phyloP scores from a whole-genome alignment of 2,329 filamentous ascomycete species.

The Zelopaecilomyces penicillatus region DNA sequence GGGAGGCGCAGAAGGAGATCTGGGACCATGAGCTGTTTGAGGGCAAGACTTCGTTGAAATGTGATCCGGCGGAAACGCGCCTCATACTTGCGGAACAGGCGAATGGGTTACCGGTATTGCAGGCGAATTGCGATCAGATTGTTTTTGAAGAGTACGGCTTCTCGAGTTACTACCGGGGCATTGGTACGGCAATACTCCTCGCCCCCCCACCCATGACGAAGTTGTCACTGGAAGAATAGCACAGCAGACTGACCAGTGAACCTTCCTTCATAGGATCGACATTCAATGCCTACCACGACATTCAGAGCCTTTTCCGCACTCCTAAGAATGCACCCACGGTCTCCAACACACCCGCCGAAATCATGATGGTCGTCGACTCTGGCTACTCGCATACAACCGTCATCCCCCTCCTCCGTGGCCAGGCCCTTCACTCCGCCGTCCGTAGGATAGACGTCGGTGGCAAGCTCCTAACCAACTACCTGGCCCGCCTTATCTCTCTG shows the following conservation, averaged over 20 bases:
- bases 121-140: constrained; percentile 90
- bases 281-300: constrained; percentile 75
- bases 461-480: constrained; percentile 85
- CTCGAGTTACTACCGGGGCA: constrained; percentile 68
- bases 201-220: too few relatives aligned
- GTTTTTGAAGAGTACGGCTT: constrained; percentile 98
- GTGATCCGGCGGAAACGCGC: constrained; percentile 73
- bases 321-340: constrained; percentile 37
- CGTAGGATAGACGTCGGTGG: constrained; percentile 85
- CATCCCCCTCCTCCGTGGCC: constrained; percentile 75
- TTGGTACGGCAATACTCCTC: constrained; percentile 40
- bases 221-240: too few relatives aligned
- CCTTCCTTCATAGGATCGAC: constrained; percentile 46
- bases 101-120: constrained; percentile 70
- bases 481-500: constrained; percentile 81
- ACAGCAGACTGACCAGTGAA: too few relatives aligned
- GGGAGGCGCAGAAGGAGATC: constrained; percentile 91
- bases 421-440: constrained; percentile 70
- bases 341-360: constrained; percentile 55
- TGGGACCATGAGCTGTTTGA: constrained; percentile 88
- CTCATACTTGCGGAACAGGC: constrained; percentile 79
- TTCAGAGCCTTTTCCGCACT: constrained; percentile 60
- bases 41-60: constrained; percentile 54
- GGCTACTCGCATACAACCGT: constrained; percentile 91
- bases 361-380: constrained; percentile 80